These are phyloP conservation scores for Trichosanthes cucumerina DNA, from an alignment of 306 rosid species.

Conservation along the genomic window DNA sequence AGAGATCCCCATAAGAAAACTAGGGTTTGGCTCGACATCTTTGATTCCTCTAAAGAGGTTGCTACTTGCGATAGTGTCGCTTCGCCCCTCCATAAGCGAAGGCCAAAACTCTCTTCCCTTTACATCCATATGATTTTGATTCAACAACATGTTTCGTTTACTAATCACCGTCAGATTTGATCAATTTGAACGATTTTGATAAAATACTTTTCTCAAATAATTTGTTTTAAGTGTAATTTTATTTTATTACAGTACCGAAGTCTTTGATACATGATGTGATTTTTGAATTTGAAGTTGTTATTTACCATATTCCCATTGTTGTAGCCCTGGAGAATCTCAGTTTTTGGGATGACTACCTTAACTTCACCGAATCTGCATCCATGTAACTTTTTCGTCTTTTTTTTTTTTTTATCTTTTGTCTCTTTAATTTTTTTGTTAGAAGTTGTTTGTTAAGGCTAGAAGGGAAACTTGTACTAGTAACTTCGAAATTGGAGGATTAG, in stretches of 20 bases:
- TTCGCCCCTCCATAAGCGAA: too few species aligned
- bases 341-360: conserved; percentile 73
- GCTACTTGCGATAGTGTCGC: too few species aligned
- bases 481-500: neutral
- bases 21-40: too few species aligned
- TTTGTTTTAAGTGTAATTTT: neutral
- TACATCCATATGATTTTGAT: too few species aligned
- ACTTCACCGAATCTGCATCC: conserved; percentile 81
- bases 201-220: neutral
- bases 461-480: neutral
- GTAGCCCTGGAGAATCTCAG: conserved; percentile 71
- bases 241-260: neutral
- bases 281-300: neutral
- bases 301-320: neutral
- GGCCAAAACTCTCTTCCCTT: too few species aligned
- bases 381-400: conserved; percentile 30
- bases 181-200: too few species aligned
- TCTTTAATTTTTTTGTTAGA: neutral
- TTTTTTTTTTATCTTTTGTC: neutral
- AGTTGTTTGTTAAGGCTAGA: neutral
- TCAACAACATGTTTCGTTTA: too few species aligned
- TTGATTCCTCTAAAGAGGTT: too few species aligned
- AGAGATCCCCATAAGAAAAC: too few species aligned
- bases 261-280: neutral
- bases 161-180: too few species aligned